Percentiles rank a stretch among this genome's conserved stretches.
Evolutionary conservation across 257 asterid species (phyloP).

Genomic region (Salvia miltiorrhiza): DNA sequence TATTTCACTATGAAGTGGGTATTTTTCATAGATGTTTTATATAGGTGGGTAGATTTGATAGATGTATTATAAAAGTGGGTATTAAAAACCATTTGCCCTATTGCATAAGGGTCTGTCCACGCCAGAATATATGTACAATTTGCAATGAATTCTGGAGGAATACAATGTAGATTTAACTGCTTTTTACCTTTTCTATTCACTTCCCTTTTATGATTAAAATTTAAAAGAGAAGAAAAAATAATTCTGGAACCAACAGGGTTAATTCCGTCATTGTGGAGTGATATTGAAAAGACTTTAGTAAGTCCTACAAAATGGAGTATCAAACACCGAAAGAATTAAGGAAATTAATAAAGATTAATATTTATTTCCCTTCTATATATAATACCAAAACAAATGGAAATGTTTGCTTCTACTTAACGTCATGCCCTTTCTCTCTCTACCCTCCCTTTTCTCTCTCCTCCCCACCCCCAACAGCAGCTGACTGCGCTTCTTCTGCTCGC

Average conservation of each 20-base stretch:
- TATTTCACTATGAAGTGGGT: too few relatives aligned
- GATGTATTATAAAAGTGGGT: too few relatives aligned
- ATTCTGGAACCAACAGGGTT: not conserved
- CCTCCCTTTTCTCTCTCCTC: too few relatives aligned
- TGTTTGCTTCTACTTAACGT: slow-evolving; percentile 34
- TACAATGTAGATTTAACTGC: not conserved
- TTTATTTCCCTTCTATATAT: slow-evolving; percentile 14
- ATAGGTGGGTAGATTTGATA: too few relatives aligned
- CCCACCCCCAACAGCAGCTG: slow-evolving; percentile 14
- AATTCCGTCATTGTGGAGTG: not conserved
- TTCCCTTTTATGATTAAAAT: not conserved
- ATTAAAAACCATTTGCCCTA: too few relatives aligned
- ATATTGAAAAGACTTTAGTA: slow-evolving; percentile 10
- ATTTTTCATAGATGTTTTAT: too few relatives aligned
- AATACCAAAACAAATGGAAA: not conserved
- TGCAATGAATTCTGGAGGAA: not conserved
- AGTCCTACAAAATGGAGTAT: not conserved
- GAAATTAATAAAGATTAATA: not conserved
- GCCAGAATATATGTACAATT: not conserved
- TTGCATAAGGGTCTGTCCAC: too few relatives aligned
- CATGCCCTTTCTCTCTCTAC: slow-evolving; percentile 24
- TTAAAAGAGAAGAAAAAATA: not conserved
- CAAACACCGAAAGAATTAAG: not conserved
- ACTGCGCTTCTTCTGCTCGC: slow-evolving; percentile 15
- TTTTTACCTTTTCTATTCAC: not conserved